Evolutionary conservation across 2,329 filamentous ascomycete genomes (phyloP).

Genomic region (Uncinocarpus reesii): DNA sequence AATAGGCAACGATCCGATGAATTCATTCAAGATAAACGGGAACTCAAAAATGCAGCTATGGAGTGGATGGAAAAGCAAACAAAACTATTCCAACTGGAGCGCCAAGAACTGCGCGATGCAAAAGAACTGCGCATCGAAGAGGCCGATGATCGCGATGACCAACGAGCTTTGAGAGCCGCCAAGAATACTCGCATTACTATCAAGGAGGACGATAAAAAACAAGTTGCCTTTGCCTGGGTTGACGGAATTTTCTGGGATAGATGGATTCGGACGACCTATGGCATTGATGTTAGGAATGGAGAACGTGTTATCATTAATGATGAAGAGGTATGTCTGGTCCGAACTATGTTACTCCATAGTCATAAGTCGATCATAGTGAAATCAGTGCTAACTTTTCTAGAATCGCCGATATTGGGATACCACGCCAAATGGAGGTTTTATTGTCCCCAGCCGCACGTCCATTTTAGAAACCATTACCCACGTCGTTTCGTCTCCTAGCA

Average conservation of each 20-base stretch:
- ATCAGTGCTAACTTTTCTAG: slow-evolving; percentile 36
- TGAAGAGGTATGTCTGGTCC: slow-evolving; percentile 63
- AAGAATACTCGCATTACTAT: slow-evolving; percentile 90
- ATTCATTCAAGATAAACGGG: slow-evolving; percentile 66
- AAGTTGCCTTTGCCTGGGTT: slow-evolving; percentile 93
- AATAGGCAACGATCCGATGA: slow-evolving; percentile 69
- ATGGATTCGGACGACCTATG: slow-evolving; percentile 92
- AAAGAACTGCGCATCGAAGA: slow-evolving; percentile 96
- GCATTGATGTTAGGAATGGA: slow-evolving; percentile 72
- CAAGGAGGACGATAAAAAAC: slow-evolving; percentile 73
- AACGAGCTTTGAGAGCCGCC: slow-evolving; percentile 72
- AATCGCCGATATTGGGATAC: slow-evolving; percentile 91
- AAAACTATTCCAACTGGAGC: slow-evolving; percentile 79
- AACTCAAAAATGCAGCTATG: slow-evolving; percentile 88
- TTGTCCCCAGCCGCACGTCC: slow-evolving; percentile 77
- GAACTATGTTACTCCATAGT: background rate
- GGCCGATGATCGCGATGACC: slow-evolving; percentile 83
- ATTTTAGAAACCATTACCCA: slow-evolving; percentile 69
- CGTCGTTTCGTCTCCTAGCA: slow-evolving; percentile 40
- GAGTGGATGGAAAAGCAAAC: slow-evolving; percentile 99
- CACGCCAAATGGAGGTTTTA: slow-evolving; percentile 78
- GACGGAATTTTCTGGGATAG: slow-evolving; percentile 96
- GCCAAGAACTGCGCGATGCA: slow-evolving; percentile 83
- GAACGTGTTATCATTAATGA: slow-evolving; percentile 95
- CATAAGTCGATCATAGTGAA: background rate